These are phyloP conservation scores for Malus asiatica DNA, from an alignment of 306 rosid species.

Conservation along the genomic window DNA sequence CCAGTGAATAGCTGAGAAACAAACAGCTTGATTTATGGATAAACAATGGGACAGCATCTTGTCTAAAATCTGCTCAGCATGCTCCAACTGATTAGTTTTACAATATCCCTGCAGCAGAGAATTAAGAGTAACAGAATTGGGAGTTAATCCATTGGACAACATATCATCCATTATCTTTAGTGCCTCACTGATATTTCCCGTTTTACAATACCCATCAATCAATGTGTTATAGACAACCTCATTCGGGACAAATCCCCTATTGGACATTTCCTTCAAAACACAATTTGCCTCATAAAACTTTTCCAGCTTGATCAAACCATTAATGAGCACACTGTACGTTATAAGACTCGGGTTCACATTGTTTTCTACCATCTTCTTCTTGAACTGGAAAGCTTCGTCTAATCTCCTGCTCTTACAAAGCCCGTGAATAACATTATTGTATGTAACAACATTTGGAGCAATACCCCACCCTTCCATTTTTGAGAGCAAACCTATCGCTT, in stretches of 20 bases:
- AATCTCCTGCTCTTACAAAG: conserved; percentile 54
- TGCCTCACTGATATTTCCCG: conserved; percentile 45
- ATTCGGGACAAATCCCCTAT: conserved; percentile 47
- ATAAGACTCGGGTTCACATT: conserved; percentile 43
- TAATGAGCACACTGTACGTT: conserved; percentile 55
- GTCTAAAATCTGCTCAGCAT: conserved; percentile 36
- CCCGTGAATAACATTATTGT: conserved; percentile 61
- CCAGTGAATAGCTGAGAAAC: conserved; percentile 40
- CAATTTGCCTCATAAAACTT: conserved; percentile 37
- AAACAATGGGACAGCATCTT: conserved; percentile 30
- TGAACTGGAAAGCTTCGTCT: conserved; percentile 43
- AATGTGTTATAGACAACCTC: conserved; percentile 45
- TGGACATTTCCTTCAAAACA: conserved; percentile 47
- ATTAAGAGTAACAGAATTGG: conserved; percentile 53
- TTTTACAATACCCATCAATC: conserved; percentile 30
- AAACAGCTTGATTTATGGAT: conserved; percentile 40
- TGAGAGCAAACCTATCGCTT: conserved; percentile 41
- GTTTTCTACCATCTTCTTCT: conserved; percentile 40
- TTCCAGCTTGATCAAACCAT: conserved; percentile 49
- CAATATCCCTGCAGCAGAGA: conserved; percentile 55
- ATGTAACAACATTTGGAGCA: conserved; percentile 60
- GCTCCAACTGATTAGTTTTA: conserved; percentile 41
- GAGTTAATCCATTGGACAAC: conserved; percentile 44
- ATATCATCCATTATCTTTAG: conserved; percentile 54
- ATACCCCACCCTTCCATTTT: conserved; percentile 51